Evolutionary conservation across 805 yeast genomes (phyloP), one percentile per base, ranked within the genome.

Genomic region (Metschnikowia colocasiae): DNA sequence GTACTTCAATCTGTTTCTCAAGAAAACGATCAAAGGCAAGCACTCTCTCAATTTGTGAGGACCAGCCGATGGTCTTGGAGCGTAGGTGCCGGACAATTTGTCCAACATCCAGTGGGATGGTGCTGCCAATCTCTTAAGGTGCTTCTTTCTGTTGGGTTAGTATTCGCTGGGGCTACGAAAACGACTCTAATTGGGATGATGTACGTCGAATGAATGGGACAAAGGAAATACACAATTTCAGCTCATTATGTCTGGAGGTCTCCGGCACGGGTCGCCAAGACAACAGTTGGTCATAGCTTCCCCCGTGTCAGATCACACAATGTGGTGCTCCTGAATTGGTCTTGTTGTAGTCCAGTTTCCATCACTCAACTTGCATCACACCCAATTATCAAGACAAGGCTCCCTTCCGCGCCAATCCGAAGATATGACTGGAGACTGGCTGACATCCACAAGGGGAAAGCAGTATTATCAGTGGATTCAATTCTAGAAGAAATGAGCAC

Each of bases 61-160:
- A 82, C 99, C 99, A 66, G 96, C 85, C 59, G 97, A 90, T 73
- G 98, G 96, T 82, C 98, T 90, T 81, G 99, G 99, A 60, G 99
- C 99, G 76, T 94, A 94, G 71, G 88, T 82, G 75, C 99, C 99
- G 73, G 97, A 87, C 81, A 94, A 83, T 82, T 94, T 94, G 95
- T 95, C 99, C 82, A 94, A 88, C 95, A 94, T 87, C 99, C 99
- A 94, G 86, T 94, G 99, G 82, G 91, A 86, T 83, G 99, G 99
- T 76, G 99, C 99, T 76, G 98, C 97, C 79, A 92, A 86, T 86
- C 98, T 90, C 85, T 92, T 91, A 77, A 91, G 85, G 78, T 92
- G 97, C 85, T 92, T 91, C 91, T 90, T 89, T 86, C 91, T 87
- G 72, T 3, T 43, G 31, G 43, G 70, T 67, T 65, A 65, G 71